Base-by-base conservation (phyloP, 2,329 filamentous ascomycete genomes). In the Fusarium humuli region DNA sequence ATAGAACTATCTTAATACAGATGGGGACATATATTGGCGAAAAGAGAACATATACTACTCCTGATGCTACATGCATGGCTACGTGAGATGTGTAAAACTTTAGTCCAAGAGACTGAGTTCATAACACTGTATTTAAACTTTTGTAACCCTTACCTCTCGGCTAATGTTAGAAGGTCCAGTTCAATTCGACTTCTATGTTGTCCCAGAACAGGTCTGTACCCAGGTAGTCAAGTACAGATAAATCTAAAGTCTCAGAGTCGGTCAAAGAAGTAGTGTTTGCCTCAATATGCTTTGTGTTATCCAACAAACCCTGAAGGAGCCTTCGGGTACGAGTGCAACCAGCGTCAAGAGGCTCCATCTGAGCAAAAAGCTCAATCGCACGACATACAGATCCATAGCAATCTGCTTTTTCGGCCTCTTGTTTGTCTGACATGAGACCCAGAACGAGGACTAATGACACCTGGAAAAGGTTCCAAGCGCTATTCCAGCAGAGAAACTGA, bases 381-480 rank as follows among this genome's bases (percentile, higher is more conserved):
- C 44, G 34, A 12, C 13, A 12, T 12, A 57, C 22, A 9, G 16
- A 34, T 12, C 32, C 32, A 25, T 34, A 25, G n/a, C 50, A 61
- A 27, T 41, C 14, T 3, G 3, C 1, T 14, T 34, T 5, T 8
- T 56, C 52, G 2, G 59, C 50, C 7, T 44, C 34, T 6, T 18
- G 8, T 29, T 9, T 42, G 7, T 61, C 10, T n/a, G 50, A 61
- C 7, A 61, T 49, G 14, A 48, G 7, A 12, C 41, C 22, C 4
- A 56, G 13, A 7, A 56, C 13, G 27, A 75, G 12, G 7, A 52
- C 54, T 7, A 42, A 23, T 8, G 23, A 40, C 4, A 45, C 30
- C 47, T 61, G 61, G 10, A 61, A 65, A 10, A 55, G 47, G 7
- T 50, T 61, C 61, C 55, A 65, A 23, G 59, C 46, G n/a, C 25